Evolutionary conservation across 2,329 filamentous ascomycete genomes (phyloP).

Genomic region (Microsporum audouinii): DNA sequence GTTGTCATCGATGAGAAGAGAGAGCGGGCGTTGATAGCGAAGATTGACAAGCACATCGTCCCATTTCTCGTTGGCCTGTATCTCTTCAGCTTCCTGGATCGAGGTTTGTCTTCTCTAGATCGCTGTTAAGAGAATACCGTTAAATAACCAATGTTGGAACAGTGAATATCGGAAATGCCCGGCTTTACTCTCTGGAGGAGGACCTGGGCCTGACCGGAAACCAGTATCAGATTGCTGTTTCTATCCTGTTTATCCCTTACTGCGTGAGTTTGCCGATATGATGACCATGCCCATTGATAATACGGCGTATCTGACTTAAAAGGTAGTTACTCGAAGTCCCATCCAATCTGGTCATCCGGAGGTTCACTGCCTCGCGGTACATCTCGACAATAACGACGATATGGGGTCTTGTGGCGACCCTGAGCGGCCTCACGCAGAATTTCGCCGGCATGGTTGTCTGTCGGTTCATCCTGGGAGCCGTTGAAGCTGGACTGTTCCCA

Average conservation of each 20-base stretch:
- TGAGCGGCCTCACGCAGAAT: conserved; percentile 54
- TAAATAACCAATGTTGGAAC: conserved; percentile 5
- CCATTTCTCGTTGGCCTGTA: conserved; percentile 42
- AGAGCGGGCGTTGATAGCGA: conserved; percentile 25
- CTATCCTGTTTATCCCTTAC: conserved; percentile 57
- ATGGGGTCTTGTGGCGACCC: conserved; percentile 37
- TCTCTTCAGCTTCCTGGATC: conserved; percentile 63
- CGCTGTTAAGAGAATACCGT: not conserved
- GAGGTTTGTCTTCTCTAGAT: conserved; percentile 27
- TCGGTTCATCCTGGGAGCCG: conserved; percentile 54
- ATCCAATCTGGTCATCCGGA: conserved; percentile 53
- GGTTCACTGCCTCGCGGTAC: conserved; percentile 51
- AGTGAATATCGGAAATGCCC: conserved; percentile 63
- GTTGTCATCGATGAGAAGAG: conserved; percentile 19
- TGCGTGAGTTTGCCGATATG: conserved; percentile 28
- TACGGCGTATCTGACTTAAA: not conserved
- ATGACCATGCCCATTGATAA: not conserved
- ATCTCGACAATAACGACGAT: conserved; percentile 49
- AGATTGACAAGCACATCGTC: conserved; percentile 33
- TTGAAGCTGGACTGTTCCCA: conserved; percentile 61
- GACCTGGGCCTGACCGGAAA: conserved; percentile 50
- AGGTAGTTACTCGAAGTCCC: conserved; percentile 48
- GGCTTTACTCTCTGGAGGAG: conserved; percentile 51
- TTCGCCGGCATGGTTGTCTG: conserved; percentile 57
- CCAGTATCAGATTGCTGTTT: conserved; percentile 59